Evolutionary conservation across 257 asterid genomes (phyloP).

Genomic region (Solanum corneliomulleri): DNA sequence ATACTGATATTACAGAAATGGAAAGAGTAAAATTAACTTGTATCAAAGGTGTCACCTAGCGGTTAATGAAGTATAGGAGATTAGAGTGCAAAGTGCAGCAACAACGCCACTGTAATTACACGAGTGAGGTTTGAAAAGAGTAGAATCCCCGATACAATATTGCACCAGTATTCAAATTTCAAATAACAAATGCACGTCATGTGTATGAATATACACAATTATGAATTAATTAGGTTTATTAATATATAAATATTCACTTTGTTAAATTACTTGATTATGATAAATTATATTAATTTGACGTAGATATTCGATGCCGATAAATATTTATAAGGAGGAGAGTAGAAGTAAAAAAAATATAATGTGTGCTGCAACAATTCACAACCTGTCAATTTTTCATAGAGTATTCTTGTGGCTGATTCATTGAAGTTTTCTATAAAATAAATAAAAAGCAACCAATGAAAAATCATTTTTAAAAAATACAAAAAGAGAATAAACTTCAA

Average conservation of each 20-base stretch:
- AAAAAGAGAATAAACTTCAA: background rate
- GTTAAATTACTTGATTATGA: background rate
- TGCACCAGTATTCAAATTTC: no score
- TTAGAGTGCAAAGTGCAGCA: background rate
- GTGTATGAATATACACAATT: no score
- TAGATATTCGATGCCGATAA: rapidly evolving
- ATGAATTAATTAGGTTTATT: no score
- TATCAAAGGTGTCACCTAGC: background rate
- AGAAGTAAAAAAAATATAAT: background rate
- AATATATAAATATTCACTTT: no score
- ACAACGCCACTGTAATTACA: background rate
- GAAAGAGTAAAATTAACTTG: background rate
- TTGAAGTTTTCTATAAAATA: background rate
- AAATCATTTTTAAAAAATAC: background rate
- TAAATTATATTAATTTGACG: background rate
- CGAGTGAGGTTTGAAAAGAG: background rate
- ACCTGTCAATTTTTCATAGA: background rate
- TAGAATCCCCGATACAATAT: no score
- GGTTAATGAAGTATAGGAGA: background rate
- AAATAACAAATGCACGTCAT: no score
- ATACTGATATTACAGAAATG: background rate
- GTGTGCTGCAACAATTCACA: background rate
- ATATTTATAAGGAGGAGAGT: background rate
- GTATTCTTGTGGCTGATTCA: background rate
- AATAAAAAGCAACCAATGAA: background rate